A percentile compares a stretch with the other conserved stretches of the same genome.
Conservation (phyloP, 208 protist species). For the Endotrypanum monterogeii region DNA sequence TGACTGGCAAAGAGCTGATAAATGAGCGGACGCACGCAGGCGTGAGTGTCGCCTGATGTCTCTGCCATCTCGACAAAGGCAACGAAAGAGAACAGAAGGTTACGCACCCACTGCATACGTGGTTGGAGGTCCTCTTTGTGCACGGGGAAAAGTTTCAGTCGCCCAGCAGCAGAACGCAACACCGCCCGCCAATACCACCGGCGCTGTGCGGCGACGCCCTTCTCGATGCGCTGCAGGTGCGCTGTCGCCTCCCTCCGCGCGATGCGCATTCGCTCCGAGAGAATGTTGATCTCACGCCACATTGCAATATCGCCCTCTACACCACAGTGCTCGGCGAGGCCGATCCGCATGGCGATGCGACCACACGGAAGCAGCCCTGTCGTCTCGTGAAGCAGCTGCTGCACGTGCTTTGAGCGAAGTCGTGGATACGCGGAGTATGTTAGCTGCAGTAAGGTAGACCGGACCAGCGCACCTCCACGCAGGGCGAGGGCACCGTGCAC, state of each 20-base stretch:
- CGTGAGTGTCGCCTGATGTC: slow-evolving; percentile 49
- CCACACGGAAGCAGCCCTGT: slow-evolving; percentile 78
- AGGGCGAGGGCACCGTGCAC: slow-evolving; percentile 77
- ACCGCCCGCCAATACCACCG: slow-evolving; percentile 90
- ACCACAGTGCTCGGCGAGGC: slow-evolving; percentile 70
- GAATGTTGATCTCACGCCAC: slow-evolving; percentile 88
- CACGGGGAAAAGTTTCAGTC: slow-evolving; percentile 81
- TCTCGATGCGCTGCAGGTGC: slow-evolving; percentile 79
- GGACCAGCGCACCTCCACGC: slow-evolving; percentile 72
- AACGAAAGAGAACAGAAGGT: slow-evolving; percentile 76
- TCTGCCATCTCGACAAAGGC: slow-evolving; percentile 78
- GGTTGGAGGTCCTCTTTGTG: slow-evolving; percentile 68
- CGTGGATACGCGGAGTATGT: slow-evolving; percentile 67
- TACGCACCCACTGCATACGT: slow-evolving; percentile 85
- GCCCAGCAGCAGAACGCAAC: slow-evolving; percentile 51
- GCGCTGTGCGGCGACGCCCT: slow-evolving; percentile 78
- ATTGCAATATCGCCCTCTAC: slow-evolving; percentile 76
- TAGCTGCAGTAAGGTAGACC: slow-evolving; percentile 42
- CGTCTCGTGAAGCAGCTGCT: slow-evolving; percentile 76
- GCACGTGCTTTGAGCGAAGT: slow-evolving; percentile 82
- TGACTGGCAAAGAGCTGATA: slow-evolving; percentile 71
- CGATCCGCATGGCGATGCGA: slow-evolving; percentile 62
- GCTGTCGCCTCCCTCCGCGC: slow-evolving; percentile 55
- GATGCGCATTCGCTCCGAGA: slow-evolving; percentile 62
- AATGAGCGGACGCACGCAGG: slow-evolving; percentile 54